phyloP scores from a whole-genome alignment of 208 protist genomes.

The Strigomonas culicis region DNA sequence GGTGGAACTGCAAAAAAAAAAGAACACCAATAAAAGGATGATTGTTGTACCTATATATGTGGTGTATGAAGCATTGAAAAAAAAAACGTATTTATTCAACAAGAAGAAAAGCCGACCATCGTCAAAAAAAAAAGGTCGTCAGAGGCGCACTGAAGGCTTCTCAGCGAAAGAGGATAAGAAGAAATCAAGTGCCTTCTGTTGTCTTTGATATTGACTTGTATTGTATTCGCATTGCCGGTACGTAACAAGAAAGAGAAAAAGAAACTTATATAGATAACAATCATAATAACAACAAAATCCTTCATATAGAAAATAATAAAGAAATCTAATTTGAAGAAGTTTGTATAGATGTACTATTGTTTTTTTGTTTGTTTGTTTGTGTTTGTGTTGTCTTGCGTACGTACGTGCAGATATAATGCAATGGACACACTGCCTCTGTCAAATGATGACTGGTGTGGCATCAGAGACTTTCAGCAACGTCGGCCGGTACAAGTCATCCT shows the following conservation, averaged over 20 bases:
- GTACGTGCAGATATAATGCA: too few relatives aligned
- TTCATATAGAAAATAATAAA: conserved; percentile 4
- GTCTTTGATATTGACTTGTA: background rate
- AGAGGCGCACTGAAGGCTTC: too few relatives aligned
- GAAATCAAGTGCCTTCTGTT: too few relatives aligned
- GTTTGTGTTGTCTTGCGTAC: too few relatives aligned
- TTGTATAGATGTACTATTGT: background rate
- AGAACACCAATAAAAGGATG: too few relatives aligned
- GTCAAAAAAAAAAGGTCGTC: background rate
- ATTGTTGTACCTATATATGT: too few relatives aligned
- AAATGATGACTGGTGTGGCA: too few relatives aligned
- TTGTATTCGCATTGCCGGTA: background rate
- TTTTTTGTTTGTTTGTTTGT: background rate
- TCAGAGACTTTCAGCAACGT: too few relatives aligned
- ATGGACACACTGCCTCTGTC: too few relatives aligned
- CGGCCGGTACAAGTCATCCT: too few relatives aligned
- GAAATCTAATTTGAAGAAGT: background rate
- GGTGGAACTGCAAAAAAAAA: too few relatives aligned
- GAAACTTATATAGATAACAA: background rate
- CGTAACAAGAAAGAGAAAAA: background rate
- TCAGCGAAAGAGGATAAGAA: too few relatives aligned
- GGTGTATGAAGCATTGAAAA: background rate
- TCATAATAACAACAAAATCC: conserved; percentile 9
- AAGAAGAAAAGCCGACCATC: background rate
- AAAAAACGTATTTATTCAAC: background rate